Evolutionary conservation across 768 basidiomycete genomes (phyloP).

Genomic region (Myochromella boudieri): DNA sequence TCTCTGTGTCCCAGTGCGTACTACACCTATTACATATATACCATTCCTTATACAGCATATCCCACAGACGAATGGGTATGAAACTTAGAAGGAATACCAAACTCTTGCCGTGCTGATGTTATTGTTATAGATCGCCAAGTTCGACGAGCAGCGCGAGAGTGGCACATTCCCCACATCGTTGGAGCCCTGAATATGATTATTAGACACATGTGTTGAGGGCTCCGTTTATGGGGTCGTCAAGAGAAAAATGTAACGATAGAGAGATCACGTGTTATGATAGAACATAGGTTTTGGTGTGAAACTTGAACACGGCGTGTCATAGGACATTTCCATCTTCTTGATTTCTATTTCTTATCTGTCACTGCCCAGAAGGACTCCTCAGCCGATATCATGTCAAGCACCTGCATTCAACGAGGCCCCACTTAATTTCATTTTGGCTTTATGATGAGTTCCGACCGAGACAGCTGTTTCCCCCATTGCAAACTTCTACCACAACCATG

Average conservation of each 20-base stretch:
- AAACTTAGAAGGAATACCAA: neutral
- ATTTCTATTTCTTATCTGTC: too few relatives aligned
- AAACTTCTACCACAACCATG: constrained; percentile 41
- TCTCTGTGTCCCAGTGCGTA: constrained; percentile 97
- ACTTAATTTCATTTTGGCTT: too few relatives aligned
- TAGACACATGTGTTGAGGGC: constrained; percentile 1
- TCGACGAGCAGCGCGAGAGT: constrained; percentile 93
- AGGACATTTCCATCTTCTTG: too few relatives aligned
- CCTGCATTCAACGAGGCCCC: too few relatives aligned
- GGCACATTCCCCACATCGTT: constrained; percentile 92
- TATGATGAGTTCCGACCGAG: constrained; percentile 18
- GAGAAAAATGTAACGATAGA: constrained; percentile 14
- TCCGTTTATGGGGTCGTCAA: neutral
- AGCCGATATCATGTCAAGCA: too few relatives aligned
- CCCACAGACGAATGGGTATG: constrained; percentile 87
- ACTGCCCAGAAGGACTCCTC: too few relatives aligned
- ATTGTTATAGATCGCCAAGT: constrained; percentile 67
- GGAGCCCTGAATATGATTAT: constrained; percentile 45
- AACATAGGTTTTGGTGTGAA: too few relatives aligned
- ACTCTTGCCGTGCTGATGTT: neutral
- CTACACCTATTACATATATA: neutral
- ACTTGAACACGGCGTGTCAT: too few relatives aligned
- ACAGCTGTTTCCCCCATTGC: constrained; percentile 3
- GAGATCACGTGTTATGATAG: too few relatives aligned
- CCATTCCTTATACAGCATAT: constrained; percentile 10